Base-by-base conservation (phyloP, 192 early-diverging fungal species). In the Coemansia nantahalensis region DNA sequence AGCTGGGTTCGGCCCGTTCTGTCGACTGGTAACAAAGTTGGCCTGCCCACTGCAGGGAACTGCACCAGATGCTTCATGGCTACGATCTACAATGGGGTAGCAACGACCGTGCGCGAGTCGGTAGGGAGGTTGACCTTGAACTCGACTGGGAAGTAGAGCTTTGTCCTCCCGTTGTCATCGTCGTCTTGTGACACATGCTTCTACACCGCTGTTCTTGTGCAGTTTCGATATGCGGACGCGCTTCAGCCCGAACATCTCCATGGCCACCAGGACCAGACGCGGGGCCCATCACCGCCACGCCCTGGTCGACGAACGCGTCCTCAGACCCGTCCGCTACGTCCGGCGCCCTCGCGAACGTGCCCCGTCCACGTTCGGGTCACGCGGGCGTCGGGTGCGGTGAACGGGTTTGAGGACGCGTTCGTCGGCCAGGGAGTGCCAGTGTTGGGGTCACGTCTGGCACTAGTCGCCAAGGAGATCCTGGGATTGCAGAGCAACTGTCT, bases 131-230 rank as follows among this genome's bases (percentile, higher is more conserved):
- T 10, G 16, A 18, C 17, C 45, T 31, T 46, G 13, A 46, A 16
- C 45, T 46, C 45, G 5, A 46, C 31, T 8, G 45, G 45, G 7
- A 46, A n/a, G 8, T 32, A 46, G 15, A 46, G n/a, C 15, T 8
- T 2, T 15, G 18, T 2, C 6, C 18, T 15, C 0, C 45, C 45
- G 8, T 16, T 2, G 3, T 46, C 26, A 8, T 28, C 16, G 3
- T 24, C 17, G 16, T 16, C 26, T 28, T 46, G 45, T 32, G 6
- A 46, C 9, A 13, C 45, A 24, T 0, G 16, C n/a, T 10, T 46
- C 45, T 11, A 16, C n/a, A 15, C 45, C 45, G 15, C 45, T 46
- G 45, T 46, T 46, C n/a, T 18, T 46, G 8, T 46, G 45, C 16
- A 46, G 45, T 26, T 22, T 46, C 26, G 26, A 16, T 2, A 46